These are phyloP conservation scores for Penicillium sp. DNA, from an alignment of 2,329 filamentous ascomycete species.

Conservation along the genomic window DNA sequence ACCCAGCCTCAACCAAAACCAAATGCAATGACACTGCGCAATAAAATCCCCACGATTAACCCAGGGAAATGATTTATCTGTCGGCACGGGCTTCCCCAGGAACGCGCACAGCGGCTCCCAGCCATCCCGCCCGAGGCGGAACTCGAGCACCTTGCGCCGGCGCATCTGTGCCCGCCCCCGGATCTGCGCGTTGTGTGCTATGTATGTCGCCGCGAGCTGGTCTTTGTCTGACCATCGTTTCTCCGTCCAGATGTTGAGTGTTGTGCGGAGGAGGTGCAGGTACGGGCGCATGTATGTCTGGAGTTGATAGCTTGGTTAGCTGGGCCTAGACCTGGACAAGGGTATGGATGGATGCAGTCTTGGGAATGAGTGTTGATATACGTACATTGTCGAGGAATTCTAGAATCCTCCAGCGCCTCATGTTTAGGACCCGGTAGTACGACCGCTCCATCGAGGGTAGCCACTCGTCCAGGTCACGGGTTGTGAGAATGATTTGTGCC, in stretches of 20 bases:
- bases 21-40: background rate
- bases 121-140: conserved; percentile 37
- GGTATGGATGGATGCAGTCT: background rate
- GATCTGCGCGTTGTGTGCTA: background rate
- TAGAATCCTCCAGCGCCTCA: background rate
- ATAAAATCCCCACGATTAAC: background rate
- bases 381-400: background rate
- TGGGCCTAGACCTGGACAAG: too few species aligned
- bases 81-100: conserved; percentile 16
- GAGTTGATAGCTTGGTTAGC: background rate
- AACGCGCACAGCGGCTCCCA: conserved; percentile 51
- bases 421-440: conserved; percentile 15
- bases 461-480: conserved; percentile 15
- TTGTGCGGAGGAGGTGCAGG: background rate
- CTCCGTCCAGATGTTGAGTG: background rate
- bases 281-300: background rate
- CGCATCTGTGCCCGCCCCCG: background rate
- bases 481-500: conserved; percentile 26
- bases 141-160: conserved; percentile 28
- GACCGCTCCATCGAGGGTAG: background rate
- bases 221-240: background rate
- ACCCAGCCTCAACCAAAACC: background rate
- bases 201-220: background rate
- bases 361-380: background rate
- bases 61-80: background rate